These are phyloP conservation scores for Coprinopsis marcescibilis DNA, from an alignment of 768 basidiomycete genomes.

Conservation along the genomic window DNA sequence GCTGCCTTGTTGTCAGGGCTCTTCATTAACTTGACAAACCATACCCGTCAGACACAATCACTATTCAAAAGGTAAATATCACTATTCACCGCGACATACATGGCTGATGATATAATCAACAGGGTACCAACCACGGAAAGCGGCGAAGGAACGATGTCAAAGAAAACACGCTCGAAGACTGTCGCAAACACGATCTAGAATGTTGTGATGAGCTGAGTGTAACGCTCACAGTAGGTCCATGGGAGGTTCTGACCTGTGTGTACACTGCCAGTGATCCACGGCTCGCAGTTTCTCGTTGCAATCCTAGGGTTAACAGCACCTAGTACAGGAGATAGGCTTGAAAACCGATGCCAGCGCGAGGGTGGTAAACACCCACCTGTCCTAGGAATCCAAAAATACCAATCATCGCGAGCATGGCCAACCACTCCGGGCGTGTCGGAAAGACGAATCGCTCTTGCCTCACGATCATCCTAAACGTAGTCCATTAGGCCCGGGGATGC, in stretches of 20 bases:
- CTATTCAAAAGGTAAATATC: not conserved
- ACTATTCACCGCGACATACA: conserved; percentile 57
- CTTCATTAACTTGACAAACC: not conserved
- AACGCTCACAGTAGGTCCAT: not conserved
- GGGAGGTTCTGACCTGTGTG: conserved; percentile 30
- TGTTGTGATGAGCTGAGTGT: not conserved
- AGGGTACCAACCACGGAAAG: conserved; percentile 57
- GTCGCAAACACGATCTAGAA: conserved; percentile 61
- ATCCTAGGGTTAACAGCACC: conserved; percentile 32
- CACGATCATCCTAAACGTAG: conserved; percentile 33
- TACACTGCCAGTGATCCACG: conserved; percentile 58
- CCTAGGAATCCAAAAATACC: conserved; percentile 44
- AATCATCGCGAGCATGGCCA: conserved; percentile 38
- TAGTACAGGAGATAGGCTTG: not conserved
- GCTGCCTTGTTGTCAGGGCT: not conserved
- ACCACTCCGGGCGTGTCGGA: conserved; percentile 37
- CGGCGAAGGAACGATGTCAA: conserved; percentile 51
- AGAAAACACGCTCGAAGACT: conserved; percentile 59
- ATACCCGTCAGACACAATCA: not conserved
- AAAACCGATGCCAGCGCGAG: not conserved
- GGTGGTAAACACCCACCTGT: conserved; percentile 26
- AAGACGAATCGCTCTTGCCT: conserved; percentile 33
- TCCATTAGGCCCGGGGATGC: too few species aligned
- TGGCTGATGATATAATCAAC: conserved; percentile 58
- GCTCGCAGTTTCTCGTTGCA: conserved; percentile 61